phyloP scores from a whole-genome alignment of 768 basidiomycete species.

The Artomyces pyxidatus region DNA sequence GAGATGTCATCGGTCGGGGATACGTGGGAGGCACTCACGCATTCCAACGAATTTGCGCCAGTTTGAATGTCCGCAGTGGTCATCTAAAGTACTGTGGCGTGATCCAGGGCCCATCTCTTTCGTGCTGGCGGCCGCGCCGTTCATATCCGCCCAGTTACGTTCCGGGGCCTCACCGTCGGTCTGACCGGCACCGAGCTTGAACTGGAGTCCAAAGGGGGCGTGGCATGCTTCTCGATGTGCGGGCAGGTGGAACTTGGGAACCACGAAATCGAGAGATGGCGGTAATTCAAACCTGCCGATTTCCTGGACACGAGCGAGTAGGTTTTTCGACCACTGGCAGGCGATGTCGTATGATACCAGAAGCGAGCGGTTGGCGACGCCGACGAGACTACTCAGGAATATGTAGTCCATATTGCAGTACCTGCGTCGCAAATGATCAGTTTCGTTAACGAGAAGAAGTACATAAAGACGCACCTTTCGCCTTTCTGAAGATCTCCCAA shows the following conservation, averaged over 20 bases:
- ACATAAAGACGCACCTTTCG: background rate
- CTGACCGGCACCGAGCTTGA: too few species aligned
- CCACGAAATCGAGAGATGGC: background rate
- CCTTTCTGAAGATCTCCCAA: background rate
- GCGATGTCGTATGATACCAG: conserved; percentile 19
- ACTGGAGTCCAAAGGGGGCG: conserved; percentile 18
- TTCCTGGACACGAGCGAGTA: conserved; percentile 5
- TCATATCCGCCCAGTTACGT: conserved; percentile 10
- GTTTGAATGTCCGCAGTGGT: conserved; percentile 20
- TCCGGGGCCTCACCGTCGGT: background rate
- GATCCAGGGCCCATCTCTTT: conserved; percentile 29
- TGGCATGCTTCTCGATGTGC: conserved; percentile 21
- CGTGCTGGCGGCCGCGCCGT: conserved; percentile 23
- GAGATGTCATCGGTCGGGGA: background rate
- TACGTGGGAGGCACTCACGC: background rate
- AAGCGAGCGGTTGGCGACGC: background rate
- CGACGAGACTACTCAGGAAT: background rate
- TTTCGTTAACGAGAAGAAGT: too few species aligned
- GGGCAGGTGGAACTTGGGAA: conserved; percentile 21
- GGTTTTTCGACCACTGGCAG: conserved; percentile 20
- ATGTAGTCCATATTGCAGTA: background rate
- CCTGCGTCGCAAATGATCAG: background rate
- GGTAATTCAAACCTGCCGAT: background rate
- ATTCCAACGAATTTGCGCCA: conserved; percentile 20
- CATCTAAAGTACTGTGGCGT: conserved; percentile 19